phyloP scores from a whole-genome alignment of 2,329 filamentous ascomycete genomes.

The Exophiala oligosperma region DNA sequence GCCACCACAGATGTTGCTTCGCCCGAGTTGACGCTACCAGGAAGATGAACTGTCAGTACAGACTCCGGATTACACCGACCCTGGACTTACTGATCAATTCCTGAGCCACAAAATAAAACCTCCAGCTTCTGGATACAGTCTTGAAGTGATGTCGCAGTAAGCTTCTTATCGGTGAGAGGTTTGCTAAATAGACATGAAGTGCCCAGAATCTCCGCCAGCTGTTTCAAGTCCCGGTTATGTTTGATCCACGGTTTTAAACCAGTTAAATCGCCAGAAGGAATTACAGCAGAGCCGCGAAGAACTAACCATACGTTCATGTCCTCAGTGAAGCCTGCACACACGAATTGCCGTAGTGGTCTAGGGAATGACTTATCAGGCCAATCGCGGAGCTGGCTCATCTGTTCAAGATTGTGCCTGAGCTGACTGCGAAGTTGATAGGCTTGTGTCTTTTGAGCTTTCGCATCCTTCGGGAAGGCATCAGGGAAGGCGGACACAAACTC shows the following conservation, averaged over 20 bases:
- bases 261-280: neutral
- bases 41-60: neutral
- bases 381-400: neutral
- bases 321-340: neutral
- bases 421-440: neutral
- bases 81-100: neutral
- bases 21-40: neutral
- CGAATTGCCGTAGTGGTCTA: neutral
- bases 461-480: neutral
- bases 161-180: neutral
- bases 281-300: neutral
- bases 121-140: neutral
- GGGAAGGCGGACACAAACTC: neutral
- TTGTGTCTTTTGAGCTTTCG: neutral
- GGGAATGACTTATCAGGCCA: neutral
- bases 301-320: neutral
- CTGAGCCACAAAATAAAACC: neutral
- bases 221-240: neutral
- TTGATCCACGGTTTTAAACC: neutral
- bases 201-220: neutral
- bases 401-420: neutral
- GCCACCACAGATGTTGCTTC: neutral
- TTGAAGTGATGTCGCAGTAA: neutral
- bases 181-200: neutral
- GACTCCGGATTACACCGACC: neutral